phyloP scores from a whole-genome alignment of 345 rosid genomes.

The Hevea brasiliensis region DNA sequence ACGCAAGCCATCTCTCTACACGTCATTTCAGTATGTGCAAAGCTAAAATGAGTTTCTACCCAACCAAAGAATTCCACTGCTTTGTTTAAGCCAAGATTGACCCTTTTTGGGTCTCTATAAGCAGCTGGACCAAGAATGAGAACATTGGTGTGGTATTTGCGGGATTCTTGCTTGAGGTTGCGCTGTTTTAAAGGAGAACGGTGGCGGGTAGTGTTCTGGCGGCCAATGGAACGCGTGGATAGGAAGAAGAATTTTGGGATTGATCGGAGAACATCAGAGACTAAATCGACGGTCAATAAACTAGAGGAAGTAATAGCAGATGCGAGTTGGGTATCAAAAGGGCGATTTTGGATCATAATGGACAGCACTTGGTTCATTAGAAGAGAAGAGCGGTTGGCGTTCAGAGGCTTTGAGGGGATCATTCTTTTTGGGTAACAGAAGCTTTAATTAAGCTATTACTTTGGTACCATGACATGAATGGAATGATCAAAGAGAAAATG shows the following conservation, averaged over 20 bases:
- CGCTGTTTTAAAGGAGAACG: slow-evolving; percentile 73
- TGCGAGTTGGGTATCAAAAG: slow-evolving; percentile 57
- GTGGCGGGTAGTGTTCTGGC: slow-evolving; percentile 69
- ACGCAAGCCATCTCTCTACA: slow-evolving; percentile 76
- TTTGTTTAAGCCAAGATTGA: slow-evolving; percentile 54
- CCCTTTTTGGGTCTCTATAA: slow-evolving; percentile 58
- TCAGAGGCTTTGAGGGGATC: slow-evolving; percentile 7
- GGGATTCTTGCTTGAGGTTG: slow-evolving; percentile 44
- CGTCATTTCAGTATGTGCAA: slow-evolving; percentile 59
- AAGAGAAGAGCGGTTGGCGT: background rate
- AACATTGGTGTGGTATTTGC: slow-evolving; percentile 31
- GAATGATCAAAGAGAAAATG: background rate
- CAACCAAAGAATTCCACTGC: slow-evolving; percentile 59
- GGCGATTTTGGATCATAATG: slow-evolving; percentile 54
- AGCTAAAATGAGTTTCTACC: slow-evolving; percentile 46
- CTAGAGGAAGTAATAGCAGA: slow-evolving; percentile 31
- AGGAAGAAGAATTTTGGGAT: slow-evolving; percentile 69
- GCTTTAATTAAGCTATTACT: too few relatives aligned
- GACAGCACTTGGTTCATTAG: slow-evolving; percentile 21
- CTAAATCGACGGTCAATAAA: slow-evolving; percentile 44
- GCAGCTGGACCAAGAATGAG: slow-evolving; percentile 73
- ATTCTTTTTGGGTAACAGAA: background rate
- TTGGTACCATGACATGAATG: background rate
- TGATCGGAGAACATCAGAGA: slow-evolving; percentile 58
- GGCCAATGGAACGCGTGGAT: slow-evolving; percentile 73